phyloP scores from a whole-genome alignment of 495 filamentous ascomycete species.

The Aspergillus carlsbadensis region DNA sequence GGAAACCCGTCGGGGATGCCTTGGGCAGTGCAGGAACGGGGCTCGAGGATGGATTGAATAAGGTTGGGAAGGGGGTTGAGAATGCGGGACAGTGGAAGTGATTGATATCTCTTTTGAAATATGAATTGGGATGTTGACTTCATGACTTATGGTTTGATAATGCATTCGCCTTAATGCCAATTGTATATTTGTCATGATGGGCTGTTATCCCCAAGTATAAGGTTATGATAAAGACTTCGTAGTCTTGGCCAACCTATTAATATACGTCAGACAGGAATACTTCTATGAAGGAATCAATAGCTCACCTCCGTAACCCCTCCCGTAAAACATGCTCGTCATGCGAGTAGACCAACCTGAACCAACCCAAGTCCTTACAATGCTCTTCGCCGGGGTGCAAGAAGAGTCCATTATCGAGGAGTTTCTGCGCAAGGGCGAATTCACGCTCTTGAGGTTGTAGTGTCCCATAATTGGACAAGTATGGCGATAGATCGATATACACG shows the following conservation, averaged over 20 bases:
- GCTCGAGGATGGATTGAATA: slow-evolving; percentile 56
- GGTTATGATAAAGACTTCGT: too few relatives aligned
- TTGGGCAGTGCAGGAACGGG: slow-evolving; percentile 59
- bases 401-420: slow-evolving; percentile 40
- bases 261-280: too few relatives aligned
- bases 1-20: slow-evolving; percentile 65
- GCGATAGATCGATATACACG: slow-evolving; percentile 48
- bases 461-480: slow-evolving; percentile 21
- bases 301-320: slow-evolving; percentile 38
- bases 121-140: background rate
- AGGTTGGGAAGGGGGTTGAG: slow-evolving; percentile 62
- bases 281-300: background rate
- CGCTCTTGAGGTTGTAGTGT: slow-evolving; percentile 9
- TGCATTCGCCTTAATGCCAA: too few relatives aligned
- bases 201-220: too few relatives aligned
- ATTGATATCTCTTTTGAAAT: slow-evolving; percentile 4
- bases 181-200: too few relatives aligned
- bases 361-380: slow-evolving; percentile 41
- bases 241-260: too few relatives aligned
- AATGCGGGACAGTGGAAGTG: slow-evolving; percentile 67
- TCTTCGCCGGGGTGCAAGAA: slow-evolving; percentile 44
- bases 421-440: slow-evolving; percentile 38
- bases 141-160: background rate
- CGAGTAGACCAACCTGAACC: slow-evolving; percentile 49
- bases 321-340: slow-evolving; percentile 29